Percentiles rank a stretch among this genome's conserved stretches.
These are phyloP conservation scores for Leptomonas seymouri DNA, from an alignment of 208 protist genomes.

Conservation along the genomic window DNA sequence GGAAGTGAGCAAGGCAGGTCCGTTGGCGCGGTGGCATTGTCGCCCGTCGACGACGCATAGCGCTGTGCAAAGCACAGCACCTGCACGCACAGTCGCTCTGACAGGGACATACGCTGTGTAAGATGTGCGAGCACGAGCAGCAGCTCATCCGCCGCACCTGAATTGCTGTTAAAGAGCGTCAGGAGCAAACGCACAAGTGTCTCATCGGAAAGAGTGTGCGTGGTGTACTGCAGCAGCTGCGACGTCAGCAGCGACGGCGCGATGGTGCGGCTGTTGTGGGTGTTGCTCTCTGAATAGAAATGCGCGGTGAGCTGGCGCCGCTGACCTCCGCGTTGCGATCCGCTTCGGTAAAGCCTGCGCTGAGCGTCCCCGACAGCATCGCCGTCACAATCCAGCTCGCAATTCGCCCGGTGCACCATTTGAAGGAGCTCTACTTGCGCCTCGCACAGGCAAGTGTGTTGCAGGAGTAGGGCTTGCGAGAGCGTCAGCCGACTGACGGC, in stretches of 20 bases:
- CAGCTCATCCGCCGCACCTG: conserved; percentile 8
- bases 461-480: conserved; percentile 54
- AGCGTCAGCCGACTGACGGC: conserved; percentile 43
- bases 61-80: conserved; percentile 19
- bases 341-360: too few species aligned
- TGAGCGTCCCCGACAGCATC: neutral
- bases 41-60: neutral
- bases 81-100: conserved; percentile 27
- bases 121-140: conserved; percentile 30
- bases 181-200: conserved; percentile 24
- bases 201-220: conserved; percentile 26
- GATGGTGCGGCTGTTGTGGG: too few species aligned
- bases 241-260: conserved; percentile 9
- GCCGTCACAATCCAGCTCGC: neutral
- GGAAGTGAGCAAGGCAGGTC: neutral
- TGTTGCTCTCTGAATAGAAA: neutral
- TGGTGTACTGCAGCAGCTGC: conserved; percentile 26
- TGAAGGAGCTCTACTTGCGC: conserved; percentile 31
- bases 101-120: conserved; percentile 14
- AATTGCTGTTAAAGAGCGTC: conserved; percentile 10
- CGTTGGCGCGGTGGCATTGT: neutral
- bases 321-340: neutral
- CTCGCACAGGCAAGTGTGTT: conserved; percentile 28
- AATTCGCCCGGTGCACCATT: neutral
- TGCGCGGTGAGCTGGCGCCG: neutral